phyloP scores from a whole-genome alignment of 129 eudicot genomes.

The Escallonia rubra region DNA sequence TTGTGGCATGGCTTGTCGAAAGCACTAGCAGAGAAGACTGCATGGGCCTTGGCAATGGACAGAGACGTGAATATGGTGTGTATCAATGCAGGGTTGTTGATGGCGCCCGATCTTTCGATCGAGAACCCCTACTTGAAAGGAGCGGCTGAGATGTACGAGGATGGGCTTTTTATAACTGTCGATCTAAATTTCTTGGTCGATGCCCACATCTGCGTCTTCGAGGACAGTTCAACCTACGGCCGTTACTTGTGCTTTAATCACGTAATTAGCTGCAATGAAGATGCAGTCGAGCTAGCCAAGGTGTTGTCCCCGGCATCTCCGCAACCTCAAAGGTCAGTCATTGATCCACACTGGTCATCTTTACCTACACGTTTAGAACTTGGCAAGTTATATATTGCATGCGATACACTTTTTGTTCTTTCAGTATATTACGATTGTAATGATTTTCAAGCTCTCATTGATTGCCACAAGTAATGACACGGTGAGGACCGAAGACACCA shows the following conservation, averaged over 20 bases:
- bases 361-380: too few relatives aligned
- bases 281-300: slow-evolving; percentile 15
- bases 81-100: slow-evolving; percentile 21
- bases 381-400: too few relatives aligned
- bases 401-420: too few relatives aligned
- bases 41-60: slow-evolving; percentile 38
- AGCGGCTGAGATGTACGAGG: slow-evolving; percentile 39
- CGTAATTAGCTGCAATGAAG: slow-evolving; percentile 19
- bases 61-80: slow-evolving; percentile 30
- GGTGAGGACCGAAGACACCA: too few relatives aligned
- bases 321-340: slow-evolving; percentile 17
- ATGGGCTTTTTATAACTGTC: slow-evolving; percentile 26
- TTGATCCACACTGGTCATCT: neutral
- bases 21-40: slow-evolving; percentile 30
- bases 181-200: slow-evolving; percentile 33
- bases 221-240: slow-evolving; percentile 31
- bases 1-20: slow-evolving; percentile 34
- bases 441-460: too few relatives aligned
- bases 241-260: slow-evolving; percentile 30
- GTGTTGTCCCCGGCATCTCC: slow-evolving; percentile 10
- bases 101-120: slow-evolving; percentile 18
- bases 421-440: too few relatives aligned
- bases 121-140: slow-evolving; percentile 27
- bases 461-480: too few relatives aligned
- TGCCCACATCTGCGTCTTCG: slow-evolving; percentile 28